phyloP scores from a whole-genome alignment of 2,329 filamentous ascomycete species.

The Blastomyces silverae region DNA sequence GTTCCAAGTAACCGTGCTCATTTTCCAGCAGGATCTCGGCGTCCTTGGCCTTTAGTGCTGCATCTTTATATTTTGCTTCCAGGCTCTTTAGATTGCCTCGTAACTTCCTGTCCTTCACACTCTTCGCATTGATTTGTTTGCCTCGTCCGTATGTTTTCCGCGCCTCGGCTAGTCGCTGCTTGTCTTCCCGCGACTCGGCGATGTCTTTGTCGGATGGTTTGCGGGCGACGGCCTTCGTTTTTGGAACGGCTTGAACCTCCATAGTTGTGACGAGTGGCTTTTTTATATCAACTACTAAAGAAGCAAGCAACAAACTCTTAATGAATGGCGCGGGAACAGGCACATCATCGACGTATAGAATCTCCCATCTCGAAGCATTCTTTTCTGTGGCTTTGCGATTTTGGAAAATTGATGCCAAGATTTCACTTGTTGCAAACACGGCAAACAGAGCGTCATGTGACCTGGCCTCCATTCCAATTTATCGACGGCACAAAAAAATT shows the following conservation, averaged over 20 bases:
- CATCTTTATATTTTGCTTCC: constrained; percentile 75
- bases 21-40: constrained; percentile 92
- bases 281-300: not conserved
- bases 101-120: constrained; percentile 82
- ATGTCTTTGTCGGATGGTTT: not conserved
- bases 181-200: constrained; percentile 35
- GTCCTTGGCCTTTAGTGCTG: constrained; percentile 79
- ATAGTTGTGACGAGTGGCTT: constrained; percentile 12
- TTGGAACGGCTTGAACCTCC: constrained; percentile 29
- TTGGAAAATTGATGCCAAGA: constrained; percentile 37
- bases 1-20: constrained; percentile 73
- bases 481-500: constrained; percentile 8
- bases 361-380: not conserved
- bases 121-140: constrained; percentile 62
- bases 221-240: constrained; percentile 18
- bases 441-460: constrained; percentile 25
- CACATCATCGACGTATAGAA: not conserved
- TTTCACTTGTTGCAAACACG: constrained; percentile 21
- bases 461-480: constrained; percentile 24
- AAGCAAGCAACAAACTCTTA: not conserved
- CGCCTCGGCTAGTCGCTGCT: constrained; percentile 45
- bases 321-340: not conserved
- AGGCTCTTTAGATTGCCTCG: constrained; percentile 69
- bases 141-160: constrained; percentile 79
- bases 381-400: constrained; percentile 21